Conservation (phyloP, 169 alveolate genomes). For the Babesia sp. region DNA sequence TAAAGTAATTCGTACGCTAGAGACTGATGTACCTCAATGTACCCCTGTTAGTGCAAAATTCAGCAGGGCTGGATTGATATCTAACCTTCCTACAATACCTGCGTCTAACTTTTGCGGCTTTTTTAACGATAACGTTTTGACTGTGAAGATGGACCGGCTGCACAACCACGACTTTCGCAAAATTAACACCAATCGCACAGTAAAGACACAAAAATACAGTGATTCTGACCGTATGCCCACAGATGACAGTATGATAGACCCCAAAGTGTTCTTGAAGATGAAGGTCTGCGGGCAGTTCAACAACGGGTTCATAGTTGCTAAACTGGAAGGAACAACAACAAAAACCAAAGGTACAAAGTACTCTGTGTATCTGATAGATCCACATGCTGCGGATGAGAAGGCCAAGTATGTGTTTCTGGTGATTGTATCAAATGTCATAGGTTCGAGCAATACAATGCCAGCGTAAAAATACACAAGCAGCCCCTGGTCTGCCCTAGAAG, state of each 20-base stretch:
- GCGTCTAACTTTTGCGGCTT: background rate
- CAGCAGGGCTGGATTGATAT: too few species aligned
- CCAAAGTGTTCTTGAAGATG: conserved; percentile 82
- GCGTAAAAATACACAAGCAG: conserved; percentile 84
- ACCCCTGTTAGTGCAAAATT: too few species aligned
- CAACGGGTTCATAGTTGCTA: conserved; percentile 93
- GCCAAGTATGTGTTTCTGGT: conserved; percentile 62
- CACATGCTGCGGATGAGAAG: conserved; percentile 99
- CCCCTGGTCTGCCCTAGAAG: conserved; percentile 88
- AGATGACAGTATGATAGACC: conserved; percentile 66
- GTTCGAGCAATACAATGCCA: conserved; percentile 87
- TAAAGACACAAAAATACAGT: background rate
- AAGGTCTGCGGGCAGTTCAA: conserved; percentile 91
- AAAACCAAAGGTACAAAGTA: conserved; percentile 46
- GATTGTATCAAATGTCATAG: conserved; percentile 19
- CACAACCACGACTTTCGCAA: conserved; percentile 21
- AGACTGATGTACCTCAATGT: too few species aligned
- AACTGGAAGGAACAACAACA: conserved; percentile 34
- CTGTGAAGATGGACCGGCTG: conserved; percentile 6
- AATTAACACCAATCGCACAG: background rate
- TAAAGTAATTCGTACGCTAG: too few species aligned
- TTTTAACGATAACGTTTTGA: conserved; percentile 7
- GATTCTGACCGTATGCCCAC: background rate
- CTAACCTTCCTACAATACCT: too few species aligned
- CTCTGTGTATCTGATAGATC: conserved; percentile 93